phyloP scores from a whole-genome alignment of 2,329 filamentous ascomycete genomes.

The Alternaria panax region DNA sequence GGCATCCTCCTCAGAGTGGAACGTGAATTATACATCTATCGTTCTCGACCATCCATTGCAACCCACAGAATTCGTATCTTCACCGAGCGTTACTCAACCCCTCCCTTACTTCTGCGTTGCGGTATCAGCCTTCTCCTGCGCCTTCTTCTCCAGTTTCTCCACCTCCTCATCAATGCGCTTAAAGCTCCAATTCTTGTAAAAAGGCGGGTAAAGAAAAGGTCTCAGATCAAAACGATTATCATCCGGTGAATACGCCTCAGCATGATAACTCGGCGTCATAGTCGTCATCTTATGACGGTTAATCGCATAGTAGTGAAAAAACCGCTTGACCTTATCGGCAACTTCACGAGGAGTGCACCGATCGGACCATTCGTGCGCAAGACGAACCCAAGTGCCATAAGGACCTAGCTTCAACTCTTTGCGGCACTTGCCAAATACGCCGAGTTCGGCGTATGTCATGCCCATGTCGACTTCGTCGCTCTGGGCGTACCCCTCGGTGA shows the following conservation, averaged over 20 bases:
- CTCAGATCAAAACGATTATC: constrained; percentile 65
- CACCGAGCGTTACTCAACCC: no score
- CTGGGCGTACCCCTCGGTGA: constrained; percentile 62
- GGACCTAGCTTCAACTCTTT: constrained; percentile 60
- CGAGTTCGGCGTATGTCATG: constrained; percentile 61
- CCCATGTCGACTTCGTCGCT: constrained; percentile 64
- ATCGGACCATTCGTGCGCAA: constrained; percentile 61
- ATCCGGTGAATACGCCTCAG: constrained; percentile 61
- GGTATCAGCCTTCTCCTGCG: constrained; percentile 7
- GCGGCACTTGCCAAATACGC: constrained; percentile 59
- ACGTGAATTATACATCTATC: neutral
- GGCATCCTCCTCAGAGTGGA: no score
- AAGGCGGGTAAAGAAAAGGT: constrained; percentile 54
- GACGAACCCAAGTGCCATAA: constrained; percentile 62
- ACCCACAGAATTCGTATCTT: neutral
- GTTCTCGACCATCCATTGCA: neutral
- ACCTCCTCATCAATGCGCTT: constrained; percentile 50
- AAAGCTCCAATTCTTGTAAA: constrained; percentile 46
- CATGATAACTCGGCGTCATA: constrained; percentile 39
- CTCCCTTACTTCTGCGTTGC: neutral
- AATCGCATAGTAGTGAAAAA: constrained; percentile 44
- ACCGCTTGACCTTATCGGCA: constrained; percentile 55
- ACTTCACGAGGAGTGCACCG: constrained; percentile 51
- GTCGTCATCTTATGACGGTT: constrained; percentile 37
- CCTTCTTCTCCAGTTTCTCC: constrained; percentile 37